Evolutionary conservation across 257 asterid species (phyloP), one percentile per base, ranked within the genome.

Genomic region (Capsicum pubescens): DNA sequence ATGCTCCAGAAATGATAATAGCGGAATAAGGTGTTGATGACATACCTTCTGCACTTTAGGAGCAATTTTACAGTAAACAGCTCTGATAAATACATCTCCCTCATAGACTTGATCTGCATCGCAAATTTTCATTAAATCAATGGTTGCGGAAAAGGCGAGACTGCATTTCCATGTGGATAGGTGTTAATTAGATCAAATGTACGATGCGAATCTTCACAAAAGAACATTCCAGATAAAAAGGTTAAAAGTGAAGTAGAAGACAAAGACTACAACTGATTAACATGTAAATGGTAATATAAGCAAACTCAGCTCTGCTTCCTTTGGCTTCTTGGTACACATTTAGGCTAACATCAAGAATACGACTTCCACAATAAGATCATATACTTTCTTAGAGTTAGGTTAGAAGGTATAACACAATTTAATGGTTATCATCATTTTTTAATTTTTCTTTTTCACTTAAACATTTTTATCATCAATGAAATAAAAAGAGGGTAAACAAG

Each of bases 101-200:
- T 84, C 99, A 94, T 91, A 91, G 91, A 84, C 86, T 93, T 95
- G 68, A 95, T 91, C 99, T 95, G 99, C 92, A 92, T 74, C 2
- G 48, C 55, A 79, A 77, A 84, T 1, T 54, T 19, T 77, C 82
- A 77, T 26, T 58, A 58, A 77, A 16, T 26, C 21, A 14, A 58
- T 26, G 32, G 32, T 21, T 4, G 11, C 12, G 6, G 6, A 63
- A 63, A 21, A 19, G 26, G 9, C 69, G 3, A 19, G 36, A 63
- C 69, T 19, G 36, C 39, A 9, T 2, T 59, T 32, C 32, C 32
- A 3, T 59, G 32, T 7, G 66, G 26, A 59, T 59, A n/a, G 3
- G 16, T 63, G 36, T 9, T 63, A 63, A 63, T 63, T 63, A 63
- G 39, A 63, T 63, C 39, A 63, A 21, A 15, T 63, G 46, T 63